Conservation (phyloP, 2,329 filamentous ascomycete species). For the Botrytis medusae region DNA sequence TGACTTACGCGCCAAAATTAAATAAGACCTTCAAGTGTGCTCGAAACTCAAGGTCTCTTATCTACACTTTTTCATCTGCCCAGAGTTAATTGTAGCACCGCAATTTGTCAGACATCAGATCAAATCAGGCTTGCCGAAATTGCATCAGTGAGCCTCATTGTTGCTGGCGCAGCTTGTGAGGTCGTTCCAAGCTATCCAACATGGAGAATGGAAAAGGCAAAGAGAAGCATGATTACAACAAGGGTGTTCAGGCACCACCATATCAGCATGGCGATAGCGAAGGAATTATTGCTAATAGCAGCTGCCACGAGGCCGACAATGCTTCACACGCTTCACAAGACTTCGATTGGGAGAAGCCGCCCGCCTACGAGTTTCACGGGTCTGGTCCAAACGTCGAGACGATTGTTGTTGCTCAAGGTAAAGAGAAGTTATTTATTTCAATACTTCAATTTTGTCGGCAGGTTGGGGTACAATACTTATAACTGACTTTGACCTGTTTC, state of each 20-base stretch:
- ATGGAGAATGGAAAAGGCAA: not conserved
- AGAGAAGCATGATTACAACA: not conserved
- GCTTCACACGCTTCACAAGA: not conserved
- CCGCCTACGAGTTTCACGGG: not conserved
- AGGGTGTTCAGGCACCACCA: not conserved
- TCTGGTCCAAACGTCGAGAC: not conserved
- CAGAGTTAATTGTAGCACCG: not conserved
- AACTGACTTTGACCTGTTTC: slow-evolving; percentile 18
- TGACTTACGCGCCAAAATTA: too few species aligned
- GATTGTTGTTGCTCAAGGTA: not conserved
- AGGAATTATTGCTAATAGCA: not conserved
- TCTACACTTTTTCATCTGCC: not conserved
- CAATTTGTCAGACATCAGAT: not conserved
- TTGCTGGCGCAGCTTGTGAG: not conserved
- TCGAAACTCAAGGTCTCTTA: not conserved
- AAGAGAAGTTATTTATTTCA: not conserved
- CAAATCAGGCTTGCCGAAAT: not conserved
- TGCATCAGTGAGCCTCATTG: too few species aligned
- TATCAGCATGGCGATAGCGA: not conserved
- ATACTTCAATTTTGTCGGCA: not conserved
- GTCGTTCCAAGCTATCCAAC: not conserved
- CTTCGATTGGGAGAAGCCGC: slow-evolving; percentile 1
- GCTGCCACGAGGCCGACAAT: not conserved
- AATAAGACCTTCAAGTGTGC: too few species aligned
- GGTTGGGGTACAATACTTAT: not conserved